phyloP scores from a whole-genome alignment of 108 stramenopile genomes.

The Pseudonitzschia delicatissima region DNA sequence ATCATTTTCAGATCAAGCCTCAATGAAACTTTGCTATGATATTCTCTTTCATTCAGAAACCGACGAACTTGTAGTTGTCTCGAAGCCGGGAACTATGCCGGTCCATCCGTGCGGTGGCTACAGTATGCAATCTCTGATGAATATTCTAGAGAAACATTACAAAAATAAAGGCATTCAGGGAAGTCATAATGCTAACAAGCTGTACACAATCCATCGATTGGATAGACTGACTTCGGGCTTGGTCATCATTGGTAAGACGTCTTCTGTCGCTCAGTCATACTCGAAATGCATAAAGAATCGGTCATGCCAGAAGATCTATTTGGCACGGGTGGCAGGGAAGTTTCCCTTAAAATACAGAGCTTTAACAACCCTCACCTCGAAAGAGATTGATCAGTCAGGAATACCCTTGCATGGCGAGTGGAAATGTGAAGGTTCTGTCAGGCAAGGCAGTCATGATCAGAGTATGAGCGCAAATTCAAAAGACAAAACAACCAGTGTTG shows the following conservation, averaged over 20 bases:
- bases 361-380: neutral
- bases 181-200: slow-evolving; percentile 34
- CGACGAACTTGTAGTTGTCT: slow-evolving; percentile 61
- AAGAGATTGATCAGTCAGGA: neutral
- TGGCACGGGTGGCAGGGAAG: slow-evolving; percentile 69
- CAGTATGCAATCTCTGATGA: slow-evolving; percentile 75
- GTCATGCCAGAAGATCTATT: slow-evolving; percentile 71
- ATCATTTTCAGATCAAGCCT: neutral
- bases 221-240: slow-evolving; percentile 82
- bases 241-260: slow-evolving; percentile 65
- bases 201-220: slow-evolving; percentile 73
- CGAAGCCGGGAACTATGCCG: slow-evolving; percentile 90
- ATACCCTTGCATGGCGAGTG: slow-evolving; percentile 42
- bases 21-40: slow-evolving; percentile 20
- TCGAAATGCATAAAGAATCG: slow-evolving; percentile 64
- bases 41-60: too few relatives aligned
- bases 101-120: slow-evolving; percentile 96
- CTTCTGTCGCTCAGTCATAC: slow-evolving; percentile 53
- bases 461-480: too few relatives aligned
- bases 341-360: slow-evolving; percentile 50
- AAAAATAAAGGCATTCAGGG: slow-evolving; percentile 10
- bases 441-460: too few relatives aligned
- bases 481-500: neutral
- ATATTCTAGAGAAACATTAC: slow-evolving; percentile 49
- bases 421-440: slow-evolving; percentile 8